Conservation (phyloP, 2,329 filamentous ascomycete species). For the Tolypocladium nubicola region DNA sequence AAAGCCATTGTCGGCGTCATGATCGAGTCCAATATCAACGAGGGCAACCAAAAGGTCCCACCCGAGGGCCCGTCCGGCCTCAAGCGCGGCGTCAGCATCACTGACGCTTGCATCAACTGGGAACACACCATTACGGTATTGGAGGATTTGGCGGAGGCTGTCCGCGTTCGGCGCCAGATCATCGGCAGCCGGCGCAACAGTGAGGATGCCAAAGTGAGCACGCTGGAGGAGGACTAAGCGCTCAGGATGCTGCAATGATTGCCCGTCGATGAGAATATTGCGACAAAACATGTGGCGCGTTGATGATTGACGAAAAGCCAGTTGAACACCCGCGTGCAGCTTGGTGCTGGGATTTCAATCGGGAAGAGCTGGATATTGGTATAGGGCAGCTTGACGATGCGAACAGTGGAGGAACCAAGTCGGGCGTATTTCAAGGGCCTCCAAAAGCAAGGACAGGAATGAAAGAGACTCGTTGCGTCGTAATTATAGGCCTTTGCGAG, state of each 20-base stretch:
- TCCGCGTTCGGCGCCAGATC: constrained; percentile 59
- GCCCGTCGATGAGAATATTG: background rate
- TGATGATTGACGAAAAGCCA: background rate
- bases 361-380: background rate
- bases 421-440: background rate
- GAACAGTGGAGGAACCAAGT: background rate
- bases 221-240: constrained; percentile 39
- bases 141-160: constrained; percentile 75
- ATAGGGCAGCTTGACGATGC: background rate
- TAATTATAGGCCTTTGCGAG: background rate
- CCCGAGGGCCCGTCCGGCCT: constrained; percentile 66
- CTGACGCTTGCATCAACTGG: constrained; percentile 94
- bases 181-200: constrained; percentile 25
- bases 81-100: constrained; percentile 88
- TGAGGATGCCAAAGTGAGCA: constrained; percentile 27
- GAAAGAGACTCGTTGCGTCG: background rate
- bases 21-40: constrained; percentile 97
- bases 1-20: constrained; percentile 88
- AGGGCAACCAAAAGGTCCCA: constrained; percentile 81
- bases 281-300: background rate
- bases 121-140: constrained; percentile 72
- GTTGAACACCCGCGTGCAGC: background rate
- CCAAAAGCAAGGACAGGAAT: background rate
- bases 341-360: background rate
- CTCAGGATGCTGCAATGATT: background rate